Percentiles rank a stretch among this genome's conserved stretches.
phyloP scores from a whole-genome alignment of 2,329 filamentous ascomycete species.

The Colletotrichum zoysiae region DNA sequence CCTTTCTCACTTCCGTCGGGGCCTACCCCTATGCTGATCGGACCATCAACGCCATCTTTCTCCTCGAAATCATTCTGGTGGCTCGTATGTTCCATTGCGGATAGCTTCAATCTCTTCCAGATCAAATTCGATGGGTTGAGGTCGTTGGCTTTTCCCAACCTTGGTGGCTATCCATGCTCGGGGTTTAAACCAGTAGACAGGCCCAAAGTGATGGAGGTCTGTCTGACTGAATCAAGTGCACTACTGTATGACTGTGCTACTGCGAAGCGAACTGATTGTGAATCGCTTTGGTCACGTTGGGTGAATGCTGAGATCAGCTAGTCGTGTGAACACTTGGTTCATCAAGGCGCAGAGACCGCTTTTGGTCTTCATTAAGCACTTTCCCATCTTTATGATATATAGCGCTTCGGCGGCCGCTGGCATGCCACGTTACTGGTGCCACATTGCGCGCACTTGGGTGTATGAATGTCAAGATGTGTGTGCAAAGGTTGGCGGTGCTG shows the following conservation, averaged over 20 bases:
- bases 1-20: no score
- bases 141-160: neutral
- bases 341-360: constrained; percentile 23
- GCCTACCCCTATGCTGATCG: neutral
- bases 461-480: neutral
- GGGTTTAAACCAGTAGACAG: constrained; percentile 29
- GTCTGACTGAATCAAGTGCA: neutral
- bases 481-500: neutral
- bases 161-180: neutral
- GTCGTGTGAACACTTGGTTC: constrained; percentile 7
- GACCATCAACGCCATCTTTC: neutral
- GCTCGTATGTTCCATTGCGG: neutral
- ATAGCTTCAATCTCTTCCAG: neutral
- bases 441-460: constrained; percentile 39
- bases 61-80: neutral
- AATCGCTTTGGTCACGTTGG: neutral
- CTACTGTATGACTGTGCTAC: neutral
- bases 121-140: neutral
- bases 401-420: constrained; percentile 40
- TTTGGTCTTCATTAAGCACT: constrained; percentile 32
- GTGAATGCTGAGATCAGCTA: constrained; percentile 18
- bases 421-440: constrained; percentile 29
- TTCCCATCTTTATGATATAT: constrained; percentile 34
- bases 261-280: neutral
- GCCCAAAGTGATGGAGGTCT: constrained; percentile 10